These are phyloP conservation scores for Zopfochytrium polystomum DNA, from an alignment of 371 early-diverging fungal species.

Conservation along the genomic window DNA sequence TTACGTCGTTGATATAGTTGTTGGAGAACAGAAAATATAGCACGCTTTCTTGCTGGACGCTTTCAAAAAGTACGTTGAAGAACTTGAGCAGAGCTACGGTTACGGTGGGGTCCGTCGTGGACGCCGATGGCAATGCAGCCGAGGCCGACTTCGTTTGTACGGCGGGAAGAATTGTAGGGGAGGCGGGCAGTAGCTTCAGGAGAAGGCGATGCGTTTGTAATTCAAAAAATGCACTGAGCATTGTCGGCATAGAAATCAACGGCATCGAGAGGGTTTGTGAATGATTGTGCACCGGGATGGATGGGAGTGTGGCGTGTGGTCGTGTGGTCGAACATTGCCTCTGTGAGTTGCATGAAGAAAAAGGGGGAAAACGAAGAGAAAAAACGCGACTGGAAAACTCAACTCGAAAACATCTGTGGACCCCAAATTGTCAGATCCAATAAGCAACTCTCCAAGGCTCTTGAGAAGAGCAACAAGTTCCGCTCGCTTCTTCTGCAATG, in stretches of 20 bases:
- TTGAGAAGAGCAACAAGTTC: neutral
- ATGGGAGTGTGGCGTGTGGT: too few species aligned
- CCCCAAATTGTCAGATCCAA: slow-evolving; percentile 2
- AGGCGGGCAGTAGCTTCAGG: neutral
- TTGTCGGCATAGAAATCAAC: too few species aligned
- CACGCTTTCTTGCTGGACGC: slow-evolving; percentile 17
- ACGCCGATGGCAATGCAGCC: neutral
- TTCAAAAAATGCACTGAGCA: slow-evolving; percentile 15
- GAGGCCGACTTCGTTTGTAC: neutral
- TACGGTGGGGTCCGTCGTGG: slow-evolving; percentile 10
- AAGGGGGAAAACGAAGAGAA: slow-evolving; percentile 1
- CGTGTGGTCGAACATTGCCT: too few species aligned
- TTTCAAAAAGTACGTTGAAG: slow-evolving; percentile 34
- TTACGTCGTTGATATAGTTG: slow-evolving; percentile 38
- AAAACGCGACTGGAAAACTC: neutral
- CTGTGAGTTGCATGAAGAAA: too few species aligned
- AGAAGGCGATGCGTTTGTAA: slow-evolving; percentile 6
- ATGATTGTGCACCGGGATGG: too few species aligned
- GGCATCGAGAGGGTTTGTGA: too few species aligned
- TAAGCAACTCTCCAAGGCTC: neutral
- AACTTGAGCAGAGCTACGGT: slow-evolving; percentile 23
- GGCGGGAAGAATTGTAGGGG: neutral
- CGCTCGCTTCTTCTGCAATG: too few species aligned
- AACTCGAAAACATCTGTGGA: neutral
- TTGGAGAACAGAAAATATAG: slow-evolving; percentile 31